A percentile compares a stretch with the other conserved stretches of the same genome.
phyloP scores from a whole-genome alignment of 2,329 filamentous ascomycete genomes.

The Coniochaeta ligniaria region DNA sequence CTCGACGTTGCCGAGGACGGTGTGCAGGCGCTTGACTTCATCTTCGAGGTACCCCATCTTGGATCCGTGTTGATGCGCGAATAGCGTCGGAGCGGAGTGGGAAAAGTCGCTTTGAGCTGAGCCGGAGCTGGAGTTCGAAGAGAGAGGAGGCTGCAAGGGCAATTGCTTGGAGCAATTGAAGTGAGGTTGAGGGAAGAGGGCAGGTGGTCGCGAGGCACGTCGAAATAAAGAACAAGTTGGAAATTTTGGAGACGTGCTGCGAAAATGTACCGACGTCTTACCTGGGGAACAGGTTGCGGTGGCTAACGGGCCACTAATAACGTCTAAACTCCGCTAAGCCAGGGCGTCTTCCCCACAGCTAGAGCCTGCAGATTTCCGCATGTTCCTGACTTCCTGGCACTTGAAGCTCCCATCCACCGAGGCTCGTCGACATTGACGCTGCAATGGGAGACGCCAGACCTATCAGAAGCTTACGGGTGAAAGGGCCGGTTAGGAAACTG shows the following conservation, averaged over 20 bases:
- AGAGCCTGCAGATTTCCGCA: background rate
- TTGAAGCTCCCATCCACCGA: background rate
- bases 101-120: constrained; percentile 12
- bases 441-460: background rate
- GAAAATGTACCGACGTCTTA: background rate
- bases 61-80: constrained; percentile 10
- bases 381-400: background rate
- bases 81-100: constrained; percentile 2
- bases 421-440: background rate
- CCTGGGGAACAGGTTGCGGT: too few species aligned
- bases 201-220: background rate
- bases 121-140: constrained; percentile 12
- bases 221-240: background rate
- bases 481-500: background rate
- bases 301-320: background rate
- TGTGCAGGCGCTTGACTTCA: constrained; percentile 77
- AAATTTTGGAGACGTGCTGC: background rate
- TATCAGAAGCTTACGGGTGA: background rate
- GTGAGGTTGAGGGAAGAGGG: background rate
- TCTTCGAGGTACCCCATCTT: constrained; percentile 86
- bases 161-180: background rate
- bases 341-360: background rate
- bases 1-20: constrained; percentile 78
- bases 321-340: background rate
- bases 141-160: background rate